These are phyloP conservation scores for Monosporascus sp. DNA, from an alignment of 2,329 filamentous ascomycete genomes.

Conservation along the genomic window DNA sequence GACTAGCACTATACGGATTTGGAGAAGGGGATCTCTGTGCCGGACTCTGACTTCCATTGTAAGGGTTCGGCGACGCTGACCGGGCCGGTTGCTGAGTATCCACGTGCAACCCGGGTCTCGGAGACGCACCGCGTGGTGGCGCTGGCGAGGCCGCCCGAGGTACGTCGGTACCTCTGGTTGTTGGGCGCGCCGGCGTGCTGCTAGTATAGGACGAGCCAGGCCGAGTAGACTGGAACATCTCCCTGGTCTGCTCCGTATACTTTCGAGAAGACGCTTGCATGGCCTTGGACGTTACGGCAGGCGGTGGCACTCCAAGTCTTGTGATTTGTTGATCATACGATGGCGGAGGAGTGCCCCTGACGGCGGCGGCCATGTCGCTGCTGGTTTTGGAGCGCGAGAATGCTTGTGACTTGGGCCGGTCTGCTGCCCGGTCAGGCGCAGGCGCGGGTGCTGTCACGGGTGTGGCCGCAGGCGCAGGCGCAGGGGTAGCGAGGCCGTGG, in stretches of 20 bases:
- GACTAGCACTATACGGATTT: constrained; percentile 52
- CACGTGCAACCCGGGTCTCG: constrained; percentile 51
- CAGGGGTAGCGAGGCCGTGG: constrained; percentile 85
- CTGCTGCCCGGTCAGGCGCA: constrained; percentile 42
- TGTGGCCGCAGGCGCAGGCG: constrained; percentile 34
- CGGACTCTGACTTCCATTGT: neutral
- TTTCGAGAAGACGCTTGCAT: constrained; percentile 95
- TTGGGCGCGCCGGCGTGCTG: constrained; percentile 44
- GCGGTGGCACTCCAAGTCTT: constrained; percentile 80
- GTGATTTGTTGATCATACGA: constrained; percentile 77
- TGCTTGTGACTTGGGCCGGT: constrained; percentile 31
- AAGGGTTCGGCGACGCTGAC: constrained; percentile 6
- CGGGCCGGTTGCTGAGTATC: constrained; percentile 34
- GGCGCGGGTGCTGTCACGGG: no score
- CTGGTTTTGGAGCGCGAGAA: constrained; percentile 37
- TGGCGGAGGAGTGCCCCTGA: constrained; percentile 76
- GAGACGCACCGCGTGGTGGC: constrained; percentile 58
- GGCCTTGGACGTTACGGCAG: constrained; percentile 84
- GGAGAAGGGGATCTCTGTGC: constrained; percentile 33
- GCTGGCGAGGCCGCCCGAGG: constrained; percentile 63
- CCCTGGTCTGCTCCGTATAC: constrained; percentile 77
- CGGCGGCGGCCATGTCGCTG: constrained; percentile 46
- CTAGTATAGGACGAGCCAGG: constrained; percentile 31
- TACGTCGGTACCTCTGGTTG: constrained; percentile 54
- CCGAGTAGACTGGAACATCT: constrained; percentile 57